Conservation (phyloP, 768 basidiomycete species). For the Calocybe indica region DNA sequence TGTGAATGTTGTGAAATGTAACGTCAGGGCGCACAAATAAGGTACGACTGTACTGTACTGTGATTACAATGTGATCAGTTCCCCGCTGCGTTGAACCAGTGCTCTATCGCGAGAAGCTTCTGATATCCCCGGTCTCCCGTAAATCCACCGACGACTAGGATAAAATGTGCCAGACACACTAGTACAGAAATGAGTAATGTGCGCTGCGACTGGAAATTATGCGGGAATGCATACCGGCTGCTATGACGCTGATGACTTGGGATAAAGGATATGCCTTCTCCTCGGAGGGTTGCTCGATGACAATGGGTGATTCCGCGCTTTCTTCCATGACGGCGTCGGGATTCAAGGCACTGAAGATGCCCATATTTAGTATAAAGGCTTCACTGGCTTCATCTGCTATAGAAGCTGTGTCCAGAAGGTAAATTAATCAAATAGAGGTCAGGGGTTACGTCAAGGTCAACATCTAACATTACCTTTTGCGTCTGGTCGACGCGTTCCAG, state of each 20-base stretch:
- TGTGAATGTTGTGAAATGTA: not conserved
- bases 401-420: slow-evolving; percentile 22
- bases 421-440: not conserved
- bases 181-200: not conserved
- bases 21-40: too few species aligned
- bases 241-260: slow-evolving; percentile 29
- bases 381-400: slow-evolving; percentile 42
- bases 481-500: slow-evolving; percentile 31
- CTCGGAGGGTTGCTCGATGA: slow-evolving; percentile 3
- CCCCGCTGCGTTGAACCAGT: slow-evolving; percentile 23
- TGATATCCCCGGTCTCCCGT: slow-evolving; percentile 39
- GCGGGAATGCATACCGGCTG: slow-evolving; percentile 21
- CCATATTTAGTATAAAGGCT: slow-evolving; percentile 44
- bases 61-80: too few species aligned
- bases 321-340: slow-evolving; percentile 10
- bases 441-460: not conserved
- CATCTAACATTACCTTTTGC: slow-evolving; percentile 32
- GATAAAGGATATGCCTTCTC: slow-evolving; percentile 24
- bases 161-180: slow-evolving; percentile 45
- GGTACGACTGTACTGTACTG: too few species aligned
- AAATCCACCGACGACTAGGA: slow-evolving; percentile 39
- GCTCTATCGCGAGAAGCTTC: slow-evolving; percentile 35
- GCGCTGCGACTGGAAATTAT: not conserved
- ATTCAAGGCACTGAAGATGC: slow-evolving; percentile 35
- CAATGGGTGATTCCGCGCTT: slow-evolving; percentile 9